phyloP scores from a whole-genome alignment of 2,329 filamentous ascomycete species.

The Colletotrichum tamarilloi region DNA sequence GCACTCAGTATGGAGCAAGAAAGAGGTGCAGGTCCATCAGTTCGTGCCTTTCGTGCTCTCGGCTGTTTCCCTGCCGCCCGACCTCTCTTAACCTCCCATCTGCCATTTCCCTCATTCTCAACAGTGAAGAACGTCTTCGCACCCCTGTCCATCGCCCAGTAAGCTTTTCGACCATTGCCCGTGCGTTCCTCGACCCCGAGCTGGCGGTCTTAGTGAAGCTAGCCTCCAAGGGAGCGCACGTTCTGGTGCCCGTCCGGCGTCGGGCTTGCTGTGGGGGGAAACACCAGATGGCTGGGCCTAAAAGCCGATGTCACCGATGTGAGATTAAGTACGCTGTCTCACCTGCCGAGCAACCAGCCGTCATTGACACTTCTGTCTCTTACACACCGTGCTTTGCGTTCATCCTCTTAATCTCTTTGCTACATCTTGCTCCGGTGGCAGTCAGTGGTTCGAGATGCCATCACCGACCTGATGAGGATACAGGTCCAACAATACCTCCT shows the following conservation, averaged over 20 bases:
- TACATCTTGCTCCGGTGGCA: background rate
- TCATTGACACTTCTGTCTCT: background rate
- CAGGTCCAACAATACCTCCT: background rate
- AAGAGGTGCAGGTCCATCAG: background rate
- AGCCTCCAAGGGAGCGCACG: constrained; percentile 28
- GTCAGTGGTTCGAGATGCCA: background rate
- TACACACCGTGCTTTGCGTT: background rate
- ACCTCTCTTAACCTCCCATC: constrained; percentile 12
- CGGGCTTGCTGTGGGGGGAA: constrained; percentile 32
- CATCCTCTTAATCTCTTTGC: background rate
- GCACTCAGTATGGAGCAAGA: background rate
- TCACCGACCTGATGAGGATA: background rate
- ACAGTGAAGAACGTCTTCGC: background rate
- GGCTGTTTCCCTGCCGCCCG: constrained; percentile 25
- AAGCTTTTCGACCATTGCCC: constrained; percentile 30
- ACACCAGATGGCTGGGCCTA: constrained; percentile 20
- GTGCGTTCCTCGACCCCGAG: constrained; percentile 27
- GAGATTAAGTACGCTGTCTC: constrained; percentile 5
- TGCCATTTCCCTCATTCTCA: background rate
- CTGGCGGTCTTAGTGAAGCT: constrained; percentile 1
- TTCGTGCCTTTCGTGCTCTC: constrained; percentile 6
- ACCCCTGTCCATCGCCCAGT: constrained; percentile 12
- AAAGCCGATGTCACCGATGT: background rate
- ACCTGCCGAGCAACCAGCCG: constrained; percentile 2
- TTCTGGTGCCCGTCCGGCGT: constrained; percentile 28